phyloP scores from a whole-genome alignment of 495 filamentous ascomycete species.

The Filosporella fistucella region DNA sequence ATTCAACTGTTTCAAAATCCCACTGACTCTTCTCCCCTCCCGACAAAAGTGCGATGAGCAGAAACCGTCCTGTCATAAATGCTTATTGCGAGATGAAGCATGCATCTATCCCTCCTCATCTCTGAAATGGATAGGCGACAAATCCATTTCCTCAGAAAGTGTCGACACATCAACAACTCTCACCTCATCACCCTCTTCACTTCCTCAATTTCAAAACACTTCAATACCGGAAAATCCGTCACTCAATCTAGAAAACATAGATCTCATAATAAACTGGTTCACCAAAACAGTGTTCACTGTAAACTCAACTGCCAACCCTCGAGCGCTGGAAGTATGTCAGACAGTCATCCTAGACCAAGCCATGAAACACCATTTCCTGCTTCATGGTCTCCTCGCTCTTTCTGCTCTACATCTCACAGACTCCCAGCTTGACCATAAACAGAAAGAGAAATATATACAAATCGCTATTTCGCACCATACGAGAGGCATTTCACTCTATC shows the following conservation, averaged over 20 bases:
- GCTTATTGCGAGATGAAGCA: neutral
- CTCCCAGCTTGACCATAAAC: neutral
- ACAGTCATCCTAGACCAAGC: slow-evolving; percentile 10
- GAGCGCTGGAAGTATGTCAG: slow-evolving; percentile 1
- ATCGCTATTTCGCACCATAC: slow-evolving; percentile 10
- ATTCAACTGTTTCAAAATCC: neutral
- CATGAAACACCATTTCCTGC: slow-evolving; percentile 11
- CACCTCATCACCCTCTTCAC: neutral
- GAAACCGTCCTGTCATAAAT: slow-evolving; percentile 5
- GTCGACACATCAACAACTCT: neutral
- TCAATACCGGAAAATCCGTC: neutral
- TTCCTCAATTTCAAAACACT: neutral
- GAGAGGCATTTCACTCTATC: slow-evolving; percentile 3
- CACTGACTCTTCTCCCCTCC: slow-evolving; percentile 8
- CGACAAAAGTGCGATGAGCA: slow-evolving; percentile 12
- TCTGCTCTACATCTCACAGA: slow-evolving; percentile 7
- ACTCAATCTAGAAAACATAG: slow-evolving; percentile 8
- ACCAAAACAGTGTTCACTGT: slow-evolving; percentile 5
- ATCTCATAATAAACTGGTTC: slow-evolving; percentile 12
- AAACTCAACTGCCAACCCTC: neutral
- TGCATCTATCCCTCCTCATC: slow-evolving; percentile 3
- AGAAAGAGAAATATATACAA: neutral
- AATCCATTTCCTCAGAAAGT: neutral
- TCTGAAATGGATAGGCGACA: slow-evolving; percentile 2
- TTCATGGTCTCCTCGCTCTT: slow-evolving; percentile 11